Evolutionary conservation across 768 basidiomycete genomes (phyloP), one percentile per base, ranked within the genome.

Genomic region (Pleurotus pulmonarius): DNA sequence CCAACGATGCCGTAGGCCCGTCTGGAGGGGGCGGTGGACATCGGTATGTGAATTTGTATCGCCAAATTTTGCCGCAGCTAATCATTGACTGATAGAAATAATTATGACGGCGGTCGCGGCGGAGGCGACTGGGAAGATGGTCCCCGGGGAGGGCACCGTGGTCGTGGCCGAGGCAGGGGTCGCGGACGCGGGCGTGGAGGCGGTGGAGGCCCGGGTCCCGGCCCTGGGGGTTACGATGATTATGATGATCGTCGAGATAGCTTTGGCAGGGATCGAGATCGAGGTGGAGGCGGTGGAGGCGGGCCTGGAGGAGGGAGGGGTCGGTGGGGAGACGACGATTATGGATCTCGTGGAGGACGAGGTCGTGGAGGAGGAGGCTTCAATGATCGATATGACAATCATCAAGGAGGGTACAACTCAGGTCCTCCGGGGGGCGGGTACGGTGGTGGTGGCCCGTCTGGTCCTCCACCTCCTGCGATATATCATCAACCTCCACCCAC

Each of bases 81-180:
- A 54, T 40, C 37, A 57, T 57, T 48, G 18, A 59, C 57, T 39
- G 70, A 70, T 49, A 55, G 66, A 20, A 66, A 62, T 55, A 66
- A 62, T 55, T 74, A 71, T 57, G 76, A 74, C 3, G 72, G 70
- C 3, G 69, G 73, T 20, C 73, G 80, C 41, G 80, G 70, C 3
- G 69, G 73, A 20, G 73, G 80, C 39, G 80, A 81, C 15, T 80
- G 80, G 74, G 82, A 85, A 49, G 75, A 76, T 47, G 73, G 74
- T 13, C 69, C 78, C 18, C 77, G 81, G 5, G 70, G 76, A 25
- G 73, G 72, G 15, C 63, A 80, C 39, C 68, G 79, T 29, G 72
- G 79, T 11, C 69, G 75, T 5, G 73, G 74, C 16, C 64, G 73
- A 13, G 69, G 73, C 5, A 68, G 69, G 39, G 69, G 78, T 38